Base-by-base conservation (phyloP, 2,329 filamentous ascomycete species). In the Talaromyces atroroseus region DNA sequence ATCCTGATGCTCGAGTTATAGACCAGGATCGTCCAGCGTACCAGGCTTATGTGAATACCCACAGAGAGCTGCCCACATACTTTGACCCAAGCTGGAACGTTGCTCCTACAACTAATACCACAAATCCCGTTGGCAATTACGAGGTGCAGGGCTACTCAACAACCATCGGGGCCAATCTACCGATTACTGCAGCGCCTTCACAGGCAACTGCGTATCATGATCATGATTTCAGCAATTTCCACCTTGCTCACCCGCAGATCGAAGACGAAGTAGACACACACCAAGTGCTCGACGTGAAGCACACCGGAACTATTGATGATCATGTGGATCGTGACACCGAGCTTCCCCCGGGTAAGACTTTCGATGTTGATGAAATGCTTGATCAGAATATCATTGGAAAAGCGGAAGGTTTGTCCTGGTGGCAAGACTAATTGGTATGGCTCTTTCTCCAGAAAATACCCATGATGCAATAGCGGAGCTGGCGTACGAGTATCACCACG, bases 1-100 rank as follows among this genome's bases (percentile, higher is more conserved):
- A 53, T 32, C 23, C 52, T 16, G 49, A 14, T 26, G 49, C 49
- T 45, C 49, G 56, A 32, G 47, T 12, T 29, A 12, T 48, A 20
- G 52, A 55, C 24, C 48, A 52, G 29, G 21, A 47, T 29, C 12
- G 21, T n/a, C 44, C 24, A 23, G 49, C 45, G 34, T 59, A 59
- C 46, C 45, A 54, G 46, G 12, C 21, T 16, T 59, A 59, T 20
- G 48, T 36, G 18, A 38, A 49, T 7, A 49, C 36, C 24, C 57
- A 59, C 44, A 23, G 53, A 16, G 57, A 59, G 45, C 49, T 59
- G 23, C 57, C 57, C 34, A 53, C 42, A 18, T 58, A 54, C 32
- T 42, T 32, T n/a, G 42, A 56, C 40, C 23, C 52, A 23, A 55
- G 44, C 48, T 58, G 57, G 57, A 52, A 51, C 14, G 24, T 32